Percentiles rank a stretch among this genome's conserved stretches.
These are phyloP conservation scores for Penicillium capsulatum DNA, from an alignment of 2,329 filamentous ascomycete genomes.

Conservation along the genomic window DNA sequence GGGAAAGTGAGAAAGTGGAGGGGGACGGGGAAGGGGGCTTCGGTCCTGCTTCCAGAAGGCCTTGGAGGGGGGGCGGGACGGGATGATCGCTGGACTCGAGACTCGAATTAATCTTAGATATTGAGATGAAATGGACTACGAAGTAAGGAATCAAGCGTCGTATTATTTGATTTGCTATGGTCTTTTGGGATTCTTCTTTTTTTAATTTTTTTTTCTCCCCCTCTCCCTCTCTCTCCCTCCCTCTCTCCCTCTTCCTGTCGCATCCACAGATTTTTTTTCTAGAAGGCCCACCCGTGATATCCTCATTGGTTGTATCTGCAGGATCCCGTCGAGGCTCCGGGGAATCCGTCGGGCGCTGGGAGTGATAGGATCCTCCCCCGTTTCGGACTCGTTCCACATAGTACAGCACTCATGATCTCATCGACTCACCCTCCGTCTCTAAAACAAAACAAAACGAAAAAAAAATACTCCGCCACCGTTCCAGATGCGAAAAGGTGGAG, in stretches of 20 bases:
- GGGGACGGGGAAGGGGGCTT: slow-evolving; percentile 23
- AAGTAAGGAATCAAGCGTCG: too few species aligned
- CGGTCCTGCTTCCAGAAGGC: slow-evolving; percentile 23
- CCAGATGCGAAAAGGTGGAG: background rate
- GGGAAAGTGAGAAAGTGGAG: slow-evolving; percentile 11
- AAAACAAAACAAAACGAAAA: too few species aligned
- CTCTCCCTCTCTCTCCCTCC: slow-evolving; percentile 6
- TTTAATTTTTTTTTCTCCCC: slow-evolving; percentile 1
- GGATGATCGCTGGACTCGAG: slow-evolving; percentile 17
- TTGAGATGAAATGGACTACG: background rate
- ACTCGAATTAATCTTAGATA: background rate
- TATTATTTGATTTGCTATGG: too few species aligned
- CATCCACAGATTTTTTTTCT: slow-evolving; percentile 18
- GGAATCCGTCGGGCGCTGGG: slow-evolving; percentile 14
- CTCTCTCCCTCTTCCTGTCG: slow-evolving; percentile 5
- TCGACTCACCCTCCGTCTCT: slow-evolving; percentile 2
- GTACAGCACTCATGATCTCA: slow-evolving; percentile 11
- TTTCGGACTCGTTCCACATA: background rate
- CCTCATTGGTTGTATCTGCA: slow-evolving; percentile 12
- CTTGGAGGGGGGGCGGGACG: slow-evolving; percentile 17
- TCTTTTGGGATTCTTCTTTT: background rate
- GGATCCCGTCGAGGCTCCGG: slow-evolving; percentile 20
- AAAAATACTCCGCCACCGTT: slow-evolving; percentile 3
- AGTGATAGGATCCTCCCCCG: slow-evolving; percentile 1
- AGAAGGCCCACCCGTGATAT: slow-evolving; percentile 17